Evolutionary conservation across 257 asterid species (phyloP), one percentile per base, ranked within the genome.

Genomic region (Orobanche coerulescens): DNA sequence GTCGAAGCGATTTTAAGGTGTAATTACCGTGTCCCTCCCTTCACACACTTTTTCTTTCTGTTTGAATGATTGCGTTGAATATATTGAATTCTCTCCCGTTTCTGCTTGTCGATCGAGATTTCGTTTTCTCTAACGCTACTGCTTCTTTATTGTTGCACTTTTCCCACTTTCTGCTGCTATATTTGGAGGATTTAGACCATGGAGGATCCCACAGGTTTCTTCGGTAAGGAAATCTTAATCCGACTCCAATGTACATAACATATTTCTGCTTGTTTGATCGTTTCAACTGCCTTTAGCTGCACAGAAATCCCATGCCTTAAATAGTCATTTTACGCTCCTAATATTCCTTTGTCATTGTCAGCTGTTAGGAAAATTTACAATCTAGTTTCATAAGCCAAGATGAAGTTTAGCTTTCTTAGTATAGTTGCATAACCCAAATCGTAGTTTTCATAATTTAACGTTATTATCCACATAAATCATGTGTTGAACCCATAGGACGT

Each of bases 1-100:
- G 85, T 91, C 4, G 98, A 91, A 80, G 98, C 96, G 9, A 78
- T 91, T 75, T 64, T 91, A n/a, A 91, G 98, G 98, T 90, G 34
- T 22, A 4, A 10, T n/a, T 53, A 1, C 0, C 43, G 14, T 63
- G 42, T 13, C 4, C 28, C 11, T 43, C 18, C 30, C 14, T 43
- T 47, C 55, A 10, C 10, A 4, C 7, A 4, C 36, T 25, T 23
- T 14, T 26, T 28, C 9, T n/a, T n/a, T n/a, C n/a, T n/a, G n/a
- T n/a, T n/a, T n/a, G n/a, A 42, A 16, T 30, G 16, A 12, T 6
- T 18, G 51, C 59, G 19, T 30, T 39, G 50, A 22, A 12, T 70
- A 15, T n/a, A 11, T 54, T 9, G 31, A 25, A 0, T 53, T 34
- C 14, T 1, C 5, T 66, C 9, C 28, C 5, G 19, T 15, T 49